Percentiles rank a stretch among this genome's conserved stretches.
Evolutionary conservation across 768 basidiomycete genomes (phyloP).

Genomic region (Leccinum rimulosum): DNA sequence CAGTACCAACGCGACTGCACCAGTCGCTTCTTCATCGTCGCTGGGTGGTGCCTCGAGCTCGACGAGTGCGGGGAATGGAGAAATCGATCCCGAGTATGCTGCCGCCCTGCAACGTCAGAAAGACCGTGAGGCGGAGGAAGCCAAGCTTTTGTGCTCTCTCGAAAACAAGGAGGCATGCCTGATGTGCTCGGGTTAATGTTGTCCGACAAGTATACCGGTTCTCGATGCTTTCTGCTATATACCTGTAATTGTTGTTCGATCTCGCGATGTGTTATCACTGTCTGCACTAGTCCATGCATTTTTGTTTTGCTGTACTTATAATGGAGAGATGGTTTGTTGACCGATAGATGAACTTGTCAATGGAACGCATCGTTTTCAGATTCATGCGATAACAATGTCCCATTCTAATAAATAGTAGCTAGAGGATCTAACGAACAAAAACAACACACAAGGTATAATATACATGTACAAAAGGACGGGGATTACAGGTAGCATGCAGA

Average conservation of each 20-base stretch:
- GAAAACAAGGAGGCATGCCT: constrained; percentile 94
- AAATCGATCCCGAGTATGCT: constrained; percentile 67
- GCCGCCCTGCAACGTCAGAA: constrained; percentile 70
- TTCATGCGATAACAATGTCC: not conserved
- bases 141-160: constrained; percentile 76
- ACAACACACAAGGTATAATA: constrained; percentile 13
- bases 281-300: constrained; percentile 12
- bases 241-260: not conserved
- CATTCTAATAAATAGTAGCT: constrained; percentile 2
- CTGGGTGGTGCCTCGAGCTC: constrained; percentile 11
- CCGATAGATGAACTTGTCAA: too few species aligned
- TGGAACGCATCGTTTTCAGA: too few species aligned
- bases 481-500: constrained; percentile 3
- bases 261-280: not conserved
- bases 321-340: constrained; percentile 7
- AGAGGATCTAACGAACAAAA: not conserved
- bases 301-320: constrained; percentile 19
- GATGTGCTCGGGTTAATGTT: constrained; percentile 81
- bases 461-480: constrained; percentile 7
- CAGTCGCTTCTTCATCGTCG: constrained; percentile 25
- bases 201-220: not conserved
- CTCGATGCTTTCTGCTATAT: constrained; percentile 1
- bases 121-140: constrained; percentile 77
- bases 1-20: constrained; percentile 33
- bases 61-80: constrained; percentile 35